Evolutionary conservation across 306 rosid species (phyloP), one percentile per base, ranked within the genome.

Genomic region (Cicer chorassanicum): DNA sequence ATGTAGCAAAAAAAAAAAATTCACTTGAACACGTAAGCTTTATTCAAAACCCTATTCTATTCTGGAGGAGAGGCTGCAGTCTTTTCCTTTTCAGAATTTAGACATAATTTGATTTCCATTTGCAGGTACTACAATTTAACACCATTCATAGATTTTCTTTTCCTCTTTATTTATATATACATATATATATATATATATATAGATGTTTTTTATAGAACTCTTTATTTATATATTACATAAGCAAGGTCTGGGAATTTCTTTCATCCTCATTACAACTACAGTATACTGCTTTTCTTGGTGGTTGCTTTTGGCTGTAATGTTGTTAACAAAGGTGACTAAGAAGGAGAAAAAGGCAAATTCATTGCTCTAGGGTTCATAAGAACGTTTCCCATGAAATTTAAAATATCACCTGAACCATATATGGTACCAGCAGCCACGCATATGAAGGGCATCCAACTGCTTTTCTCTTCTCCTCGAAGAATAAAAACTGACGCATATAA

Each of bases 371-470:
- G 53, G 77, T 59, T 75, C 76, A 71, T 75, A 12, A 43, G 51
- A 70, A 57, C 51, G 63, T 80, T 71, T 49, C 76, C 79, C 41
- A 36, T 42, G 48, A 74, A 78, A 54, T 54, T 65, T 64, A 79
- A 78, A 59, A 75, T 60, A 75, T 85, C 84, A 93, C 98, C 98
- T 93, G 97, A 57, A 85, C 61, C 66, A 85, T 49, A 6, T 73
- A 5, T 75, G 65, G 89, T n/a, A 89, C 53, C 62, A 86, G 66
- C n/a, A 60, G 79, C 98, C 98, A 93, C 7, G 78, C 60, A 73
- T 80, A 81, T 42, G 98, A 88, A 72, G 98, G 98, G 72, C 97
- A 91, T 49, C 96, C 96, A 70, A 82, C 71, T 51, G 83, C 94
- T 82, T 76, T 91, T 82, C 92, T 91, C 86, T 91, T 78, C 88